These are phyloP conservation scores for Zarea fungicola DNA, from an alignment of 2,329 filamentous ascomycete genomes.

Conservation along the genomic window DNA sequence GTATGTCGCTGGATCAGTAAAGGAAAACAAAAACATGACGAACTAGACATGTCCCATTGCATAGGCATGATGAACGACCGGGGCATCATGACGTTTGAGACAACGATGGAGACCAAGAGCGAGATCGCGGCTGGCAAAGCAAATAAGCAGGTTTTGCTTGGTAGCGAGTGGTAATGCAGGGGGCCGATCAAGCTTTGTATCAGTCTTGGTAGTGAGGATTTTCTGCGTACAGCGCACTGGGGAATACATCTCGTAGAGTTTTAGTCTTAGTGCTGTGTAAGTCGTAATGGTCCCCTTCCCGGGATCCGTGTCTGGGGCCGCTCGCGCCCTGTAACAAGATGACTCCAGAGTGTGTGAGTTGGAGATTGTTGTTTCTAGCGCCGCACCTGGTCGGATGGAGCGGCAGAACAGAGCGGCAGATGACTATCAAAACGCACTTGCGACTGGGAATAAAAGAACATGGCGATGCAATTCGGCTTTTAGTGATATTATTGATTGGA, in stretches of 20 bases:
- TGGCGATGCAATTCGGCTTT: neutral
- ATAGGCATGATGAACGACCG: neutral
- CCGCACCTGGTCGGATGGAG: constrained; percentile 5
- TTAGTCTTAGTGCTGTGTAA: neutral
- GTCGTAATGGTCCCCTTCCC: neutral
- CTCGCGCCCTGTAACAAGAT: constrained; percentile 2
- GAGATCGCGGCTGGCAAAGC: neutral
- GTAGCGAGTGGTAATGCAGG: too few relatives aligned
- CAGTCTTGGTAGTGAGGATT: too few relatives aligned
- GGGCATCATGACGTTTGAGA: constrained; percentile 7
- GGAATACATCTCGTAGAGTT: neutral
- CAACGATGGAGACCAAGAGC: neutral
- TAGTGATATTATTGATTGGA: too few relatives aligned
- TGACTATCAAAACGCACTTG: neutral
- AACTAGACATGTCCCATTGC: constrained; percentile 10
- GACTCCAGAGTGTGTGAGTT: neutral
- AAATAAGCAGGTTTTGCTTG: neutral
- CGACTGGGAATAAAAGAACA: neutral
- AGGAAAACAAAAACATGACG: neutral
- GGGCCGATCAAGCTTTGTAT: too few relatives aligned
- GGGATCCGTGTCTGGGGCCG: too few relatives aligned
- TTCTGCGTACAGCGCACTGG: too few relatives aligned
- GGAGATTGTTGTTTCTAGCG: neutral
- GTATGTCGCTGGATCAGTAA: neutral
- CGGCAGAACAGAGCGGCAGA: neutral